These are phyloP conservation scores for Lactarius akahatsu DNA, from an alignment of 768 basidiomycete species.

Conservation along the genomic window DNA sequence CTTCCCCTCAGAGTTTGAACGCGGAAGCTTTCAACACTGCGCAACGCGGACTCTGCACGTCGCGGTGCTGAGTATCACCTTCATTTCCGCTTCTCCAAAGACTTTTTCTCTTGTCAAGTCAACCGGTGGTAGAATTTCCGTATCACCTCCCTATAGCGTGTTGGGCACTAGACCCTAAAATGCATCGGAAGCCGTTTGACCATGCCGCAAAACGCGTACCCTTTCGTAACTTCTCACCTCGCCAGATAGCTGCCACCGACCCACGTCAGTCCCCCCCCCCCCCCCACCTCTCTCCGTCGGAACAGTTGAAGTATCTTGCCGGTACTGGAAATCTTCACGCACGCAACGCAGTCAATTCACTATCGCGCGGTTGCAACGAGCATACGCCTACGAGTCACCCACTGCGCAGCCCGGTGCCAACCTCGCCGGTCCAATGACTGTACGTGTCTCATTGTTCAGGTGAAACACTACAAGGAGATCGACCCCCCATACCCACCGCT, in stretches of 20 bases:
- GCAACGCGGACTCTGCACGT: not conserved
- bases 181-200: not conserved
- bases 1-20: not conserved
- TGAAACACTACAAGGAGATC: conserved; percentile 9
- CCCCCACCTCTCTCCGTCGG: not conserved
- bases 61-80: not conserved
- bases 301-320: not conserved
- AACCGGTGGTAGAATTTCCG: not conserved
- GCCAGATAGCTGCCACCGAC: not conserved
- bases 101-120: not conserved
- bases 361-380: too few species aligned
- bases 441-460: not conserved
- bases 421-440: not conserved
- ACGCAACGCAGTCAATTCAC: not conserved
- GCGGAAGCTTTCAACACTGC: not conserved
- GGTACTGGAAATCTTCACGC: not conserved
- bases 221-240: conserved; percentile 1
- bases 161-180: not conserved
- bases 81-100: not conserved
- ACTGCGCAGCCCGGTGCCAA: not conserved
- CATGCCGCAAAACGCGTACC: not conserved
- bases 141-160: not conserved
- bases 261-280: not conserved
- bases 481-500: not conserved
- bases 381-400: too few species aligned